These are phyloP conservation scores for Pittosporum tobira DNA, from an alignment of 129 eudicot species.

Conservation along the genomic window DNA sequence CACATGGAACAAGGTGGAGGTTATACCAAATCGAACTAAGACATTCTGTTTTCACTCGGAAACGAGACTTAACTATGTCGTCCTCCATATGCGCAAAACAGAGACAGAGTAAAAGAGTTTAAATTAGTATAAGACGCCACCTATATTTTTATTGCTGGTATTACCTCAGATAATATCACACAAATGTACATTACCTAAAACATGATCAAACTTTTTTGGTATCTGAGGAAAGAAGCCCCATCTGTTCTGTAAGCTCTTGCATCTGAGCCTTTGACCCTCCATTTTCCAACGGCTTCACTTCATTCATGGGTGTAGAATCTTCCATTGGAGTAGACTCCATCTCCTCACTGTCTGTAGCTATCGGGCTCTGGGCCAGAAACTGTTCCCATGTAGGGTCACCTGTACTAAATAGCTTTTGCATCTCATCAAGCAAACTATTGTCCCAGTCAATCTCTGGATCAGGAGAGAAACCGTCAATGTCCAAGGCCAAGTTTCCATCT, in stretches of 20 bases:
- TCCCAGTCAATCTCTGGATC: conserved; percentile 63
- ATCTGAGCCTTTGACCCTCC: conserved; percentile 53
- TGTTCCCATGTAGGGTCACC: conserved; percentile 72
- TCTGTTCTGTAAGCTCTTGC: conserved; percentile 73
- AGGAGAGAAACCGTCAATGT: conserved; percentile 45
- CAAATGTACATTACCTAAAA: conserved; percentile 5
- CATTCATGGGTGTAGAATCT: conserved; percentile 24
- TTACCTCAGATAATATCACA: not conserved
- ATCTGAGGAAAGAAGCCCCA: conserved; percentile 72
- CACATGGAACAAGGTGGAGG: not conserved
- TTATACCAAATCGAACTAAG: not conserved
- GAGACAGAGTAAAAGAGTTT: not conserved
- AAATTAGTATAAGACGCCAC: not conserved
- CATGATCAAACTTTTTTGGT: conserved; percentile 34
- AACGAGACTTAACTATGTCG: not conserved
- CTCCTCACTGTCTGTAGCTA: conserved; percentile 32
- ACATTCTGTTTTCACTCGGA: no score
- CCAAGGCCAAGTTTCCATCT: conserved; percentile 31
- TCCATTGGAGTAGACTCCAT: conserved; percentile 34
- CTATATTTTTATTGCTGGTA: not conserved
- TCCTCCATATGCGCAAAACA: not conserved
- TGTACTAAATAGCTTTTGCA: conserved; percentile 38
- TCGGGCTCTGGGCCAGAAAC: conserved; percentile 37
- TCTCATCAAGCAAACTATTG: conserved; percentile 41
- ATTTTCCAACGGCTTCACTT: conserved; percentile 29